Base-by-base conservation (phyloP, 2,329 filamentous ascomycete genomes). In the Penicillium sp. region DNA sequence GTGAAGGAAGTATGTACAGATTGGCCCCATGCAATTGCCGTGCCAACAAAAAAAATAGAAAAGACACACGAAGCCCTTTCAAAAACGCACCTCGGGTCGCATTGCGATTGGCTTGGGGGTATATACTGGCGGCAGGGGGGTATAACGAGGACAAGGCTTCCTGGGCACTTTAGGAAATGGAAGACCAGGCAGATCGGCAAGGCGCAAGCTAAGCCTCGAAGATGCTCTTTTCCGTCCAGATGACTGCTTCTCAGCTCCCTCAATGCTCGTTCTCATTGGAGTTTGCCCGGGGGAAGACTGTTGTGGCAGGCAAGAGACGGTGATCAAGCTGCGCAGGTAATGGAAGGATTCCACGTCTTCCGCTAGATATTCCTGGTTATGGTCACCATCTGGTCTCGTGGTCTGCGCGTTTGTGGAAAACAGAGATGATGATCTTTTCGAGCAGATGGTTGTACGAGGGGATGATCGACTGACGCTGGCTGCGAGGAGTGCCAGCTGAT, bases 281-380 rank as follows among this genome's bases (percentile, higher is more conserved):
- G 4, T 41, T 5, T 18, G 19, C 2, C 49, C 40, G 2, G 24
- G 14, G 35, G 58, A 35, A 22, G 52, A 41, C 16, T 56, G 50
- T 9, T 56, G 56, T 4, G 64, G 50, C 2, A 52, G 24, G 22
- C 37, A 55, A 11, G 66, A 65, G 39, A 63, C 37, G 35, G 65
- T 67, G 54, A 68, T 68, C 37, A 67, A 49, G 50, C 62, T 66
- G 31, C 52, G 35, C 33, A 68, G 59, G 39, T 68, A 64, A 37
- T 64, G 54, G 50, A 67, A 68, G 11, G 59, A 61, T 50, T 68
- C 64, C 37, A 66, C 60, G 49, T 57, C 51, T 13, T 36, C 33
- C 36, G 55, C 54, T 37, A 24, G 27, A 13, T 61, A 37, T 14
- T 57, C 49, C n/a, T 52, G 22, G 39, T n/a, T 36, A n/a, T 31